phyloP scores from a whole-genome alignment of 495 filamentous ascomycete species.

The Talaromyces wortmannii region DNA sequence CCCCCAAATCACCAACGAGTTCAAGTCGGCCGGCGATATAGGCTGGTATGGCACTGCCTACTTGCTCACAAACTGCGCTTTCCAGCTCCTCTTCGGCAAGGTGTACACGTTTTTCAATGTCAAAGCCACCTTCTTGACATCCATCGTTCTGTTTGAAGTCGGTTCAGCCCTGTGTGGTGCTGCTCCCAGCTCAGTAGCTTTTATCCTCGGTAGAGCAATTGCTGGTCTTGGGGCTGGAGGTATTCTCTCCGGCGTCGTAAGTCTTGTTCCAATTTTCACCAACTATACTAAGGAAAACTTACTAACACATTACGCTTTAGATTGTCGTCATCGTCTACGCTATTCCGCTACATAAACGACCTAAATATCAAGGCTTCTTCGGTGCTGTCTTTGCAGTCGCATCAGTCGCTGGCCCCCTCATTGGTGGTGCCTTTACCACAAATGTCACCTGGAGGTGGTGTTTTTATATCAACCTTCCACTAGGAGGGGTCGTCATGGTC shows the following conservation, averaged over 20 bases:
- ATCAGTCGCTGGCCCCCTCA: conserved; percentile 27
- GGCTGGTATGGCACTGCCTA: conserved; percentile 61
- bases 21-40: conserved; percentile 55
- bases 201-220: conserved; percentile 58
- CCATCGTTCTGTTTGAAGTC: conserved; percentile 58
- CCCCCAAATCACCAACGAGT: conserved; percentile 58
- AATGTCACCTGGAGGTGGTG: conserved; percentile 49
- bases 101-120: conserved; percentile 44
- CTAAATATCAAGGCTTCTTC: conserved; percentile 39
- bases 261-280: conserved; percentile 67
- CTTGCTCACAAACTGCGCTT: conserved; percentile 51
- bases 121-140: not conserved
- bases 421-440: conserved; percentile 39
- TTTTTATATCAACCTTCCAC: conserved; percentile 52
- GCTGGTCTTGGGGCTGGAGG: conserved; percentile 50
- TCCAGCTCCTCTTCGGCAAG: conserved; percentile 56
- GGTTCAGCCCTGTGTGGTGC: conserved; percentile 61
- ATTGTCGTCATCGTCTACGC: conserved; percentile 34
- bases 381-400: conserved; percentile 38
- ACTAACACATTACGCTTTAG: not conserved
- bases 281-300: conserved; percentile 33
- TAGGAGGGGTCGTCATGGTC: conserved; percentile 37
- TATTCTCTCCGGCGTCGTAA: conserved; percentile 43
- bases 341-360: conserved; percentile 34
- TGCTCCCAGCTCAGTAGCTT: conserved; percentile 52